Percentiles rank a stretch among this genome's conserved stretches.
phyloP scores from a whole-genome alignment of 331 rosid genomes.

The Quercus tomentella region DNA sequence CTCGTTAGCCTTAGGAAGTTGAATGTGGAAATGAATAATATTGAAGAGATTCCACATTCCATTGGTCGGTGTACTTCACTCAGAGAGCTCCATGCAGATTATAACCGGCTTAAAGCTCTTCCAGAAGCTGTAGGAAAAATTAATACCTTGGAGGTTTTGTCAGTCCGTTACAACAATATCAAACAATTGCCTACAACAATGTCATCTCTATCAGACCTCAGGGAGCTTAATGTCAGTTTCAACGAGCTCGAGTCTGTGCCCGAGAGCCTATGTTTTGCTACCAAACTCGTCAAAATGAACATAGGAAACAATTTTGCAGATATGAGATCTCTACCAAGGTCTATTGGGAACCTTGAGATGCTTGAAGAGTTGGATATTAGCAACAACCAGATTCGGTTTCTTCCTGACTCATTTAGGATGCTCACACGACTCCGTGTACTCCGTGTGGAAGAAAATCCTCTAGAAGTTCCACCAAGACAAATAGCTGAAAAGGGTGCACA shows the following conservation, averaged over 20 bases:
- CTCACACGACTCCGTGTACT: slow-evolving; percentile 58
- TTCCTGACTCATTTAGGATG: slow-evolving; percentile 83
- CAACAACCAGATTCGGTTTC: slow-evolving; percentile 75
- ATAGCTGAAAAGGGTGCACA: slow-evolving; percentile 78
- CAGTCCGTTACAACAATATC: slow-evolving; percentile 74
- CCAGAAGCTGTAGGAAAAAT: slow-evolving; percentile 91
- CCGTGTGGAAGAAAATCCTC: slow-evolving; percentile 79
- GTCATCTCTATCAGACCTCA: slow-evolving; percentile 67
- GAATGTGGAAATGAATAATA: slow-evolving; percentile 76
- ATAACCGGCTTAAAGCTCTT: slow-evolving; percentile 75
- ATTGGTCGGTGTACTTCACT: slow-evolving; percentile 73
- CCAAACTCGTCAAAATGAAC: slow-evolving; percentile 73
- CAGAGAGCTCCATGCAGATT: slow-evolving; percentile 67
- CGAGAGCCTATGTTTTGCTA: slow-evolving; percentile 85
- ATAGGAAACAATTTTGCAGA: slow-evolving; percentile 89
- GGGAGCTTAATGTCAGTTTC: slow-evolving; percentile 81
- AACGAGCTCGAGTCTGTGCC: slow-evolving; percentile 87
- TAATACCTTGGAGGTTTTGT: slow-evolving; percentile 66
- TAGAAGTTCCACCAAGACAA: slow-evolving; percentile 83
- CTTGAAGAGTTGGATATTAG: slow-evolving; percentile 94
- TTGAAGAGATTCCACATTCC: slow-evolving; percentile 79
- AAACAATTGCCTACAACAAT: slow-evolving; percentile 82
- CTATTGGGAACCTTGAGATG: slow-evolving; percentile 85
- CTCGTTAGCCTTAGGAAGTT: slow-evolving; percentile 55
- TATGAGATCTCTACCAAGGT: slow-evolving; percentile 64